These are phyloP conservation scores for Blastosporella zonata DNA, from an alignment of 1,284 basidiomycete genomes.

Conservation along the genomic window DNA sequence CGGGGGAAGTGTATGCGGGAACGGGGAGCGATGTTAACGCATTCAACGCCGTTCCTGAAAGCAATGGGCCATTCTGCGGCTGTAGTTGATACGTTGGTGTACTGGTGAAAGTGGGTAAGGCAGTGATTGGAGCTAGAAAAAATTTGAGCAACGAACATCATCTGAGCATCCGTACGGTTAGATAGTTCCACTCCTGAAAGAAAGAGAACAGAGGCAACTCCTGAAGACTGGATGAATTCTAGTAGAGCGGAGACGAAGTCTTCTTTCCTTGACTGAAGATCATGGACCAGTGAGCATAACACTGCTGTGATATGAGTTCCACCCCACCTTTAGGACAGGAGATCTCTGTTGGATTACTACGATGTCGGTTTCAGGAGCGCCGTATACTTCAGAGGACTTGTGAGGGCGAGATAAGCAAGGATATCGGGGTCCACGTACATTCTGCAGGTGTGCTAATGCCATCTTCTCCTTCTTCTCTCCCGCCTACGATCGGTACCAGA, in stretches of 20 bases:
- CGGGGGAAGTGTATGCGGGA: slow-evolving; percentile 47
- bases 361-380: slow-evolving; percentile 44
- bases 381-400: slow-evolving; percentile 53
- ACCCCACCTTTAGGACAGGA: slow-evolving; percentile 64
- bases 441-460: slow-evolving; percentile 74
- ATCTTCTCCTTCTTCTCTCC: slow-evolving; percentile 51
- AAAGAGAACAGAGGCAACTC: slow-evolving; percentile 53
- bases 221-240: slow-evolving; percentile 48
- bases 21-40: slow-evolving; percentile 43
- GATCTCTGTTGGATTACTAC: slow-evolving; percentile 74
- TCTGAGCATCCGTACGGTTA: slow-evolving; percentile 71
- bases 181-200: slow-evolving; percentile 73
- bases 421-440: slow-evolving; percentile 42
- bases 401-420: slow-evolving; percentile 9
- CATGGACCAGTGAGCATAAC: not conserved
- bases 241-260: slow-evolving; percentile 59
- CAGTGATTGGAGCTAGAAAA: slow-evolving; percentile 4
- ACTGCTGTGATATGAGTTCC: slow-evolving; percentile 2
- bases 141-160: slow-evolving; percentile 53
- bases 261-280: slow-evolving; percentile 58
- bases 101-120: slow-evolving; percentile 30
- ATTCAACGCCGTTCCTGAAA: slow-evolving; percentile 38
- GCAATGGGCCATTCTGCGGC: slow-evolving; percentile 37
- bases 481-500: slow-evolving; percentile 68
- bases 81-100: slow-evolving; percentile 58